A percentile compares a stretch with the other conserved stretches of the same genome.
Evolutionary conservation across 2,329 filamentous ascomycete species (phyloP).

Genomic region (Calonectria henricotiae): DNA sequence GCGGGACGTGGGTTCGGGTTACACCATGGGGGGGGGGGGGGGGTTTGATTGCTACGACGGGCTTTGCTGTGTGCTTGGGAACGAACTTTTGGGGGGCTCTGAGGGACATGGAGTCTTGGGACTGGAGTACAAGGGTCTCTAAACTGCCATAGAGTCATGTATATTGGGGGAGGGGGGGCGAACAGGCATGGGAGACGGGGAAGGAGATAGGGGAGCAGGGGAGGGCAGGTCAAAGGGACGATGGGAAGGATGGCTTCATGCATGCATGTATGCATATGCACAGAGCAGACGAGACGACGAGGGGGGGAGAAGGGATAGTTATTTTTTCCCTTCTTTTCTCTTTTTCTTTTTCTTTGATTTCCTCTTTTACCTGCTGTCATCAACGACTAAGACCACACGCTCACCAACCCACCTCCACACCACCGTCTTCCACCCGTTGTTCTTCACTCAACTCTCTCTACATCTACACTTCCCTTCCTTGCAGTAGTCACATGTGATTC

Average conservation of each 20-base stretch:
- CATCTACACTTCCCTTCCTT: too few relatives aligned
- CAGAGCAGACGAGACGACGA: slow-evolving; percentile 2
- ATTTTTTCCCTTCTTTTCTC: background rate
- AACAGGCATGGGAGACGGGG: background rate
- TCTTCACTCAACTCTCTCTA: too few relatives aligned
- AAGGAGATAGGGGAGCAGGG: too few relatives aligned
- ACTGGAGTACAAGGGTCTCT: slow-evolving; percentile 19
- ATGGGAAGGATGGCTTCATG: slow-evolving; percentile 21
- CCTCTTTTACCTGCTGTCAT: background rate
- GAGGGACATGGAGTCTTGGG: slow-evolving; percentile 19
- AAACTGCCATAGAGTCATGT: slow-evolving; percentile 16
- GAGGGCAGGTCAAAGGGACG: background rate
- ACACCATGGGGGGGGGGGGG: background rate
- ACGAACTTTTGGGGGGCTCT: slow-evolving; percentile 21
- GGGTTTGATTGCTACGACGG: background rate
- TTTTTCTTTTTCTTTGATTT: background rate
- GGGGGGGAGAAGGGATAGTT: background rate
- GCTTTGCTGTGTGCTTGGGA: background rate
- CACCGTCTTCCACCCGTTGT: too few relatives aligned
- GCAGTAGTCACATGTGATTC: too few relatives aligned
- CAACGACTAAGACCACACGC: background rate
- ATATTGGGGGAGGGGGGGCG: background rate
- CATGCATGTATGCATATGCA: slow-evolving; percentile 23
- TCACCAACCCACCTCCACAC: too few relatives aligned
- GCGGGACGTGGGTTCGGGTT: background rate